Evolutionary conservation across 1,139 yeast genomes (phyloP).

Genomic region (Zygosaccharomyces pseudobailii): DNA sequence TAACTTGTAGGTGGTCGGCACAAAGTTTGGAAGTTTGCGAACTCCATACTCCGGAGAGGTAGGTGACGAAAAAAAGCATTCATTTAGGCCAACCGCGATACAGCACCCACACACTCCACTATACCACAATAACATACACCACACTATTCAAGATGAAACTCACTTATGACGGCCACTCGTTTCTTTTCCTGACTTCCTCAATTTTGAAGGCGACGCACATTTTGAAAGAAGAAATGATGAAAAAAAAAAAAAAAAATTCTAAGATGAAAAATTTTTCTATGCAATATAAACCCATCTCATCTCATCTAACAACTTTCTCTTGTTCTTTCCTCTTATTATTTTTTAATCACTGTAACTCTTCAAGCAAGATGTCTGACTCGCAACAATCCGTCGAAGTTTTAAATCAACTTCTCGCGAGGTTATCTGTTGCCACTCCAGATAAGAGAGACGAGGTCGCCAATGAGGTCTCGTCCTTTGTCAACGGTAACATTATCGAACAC

Average conservation of each 20-base stretch:
- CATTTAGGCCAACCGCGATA: too few relatives aligned
- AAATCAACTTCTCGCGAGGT: slow-evolving; percentile 87
- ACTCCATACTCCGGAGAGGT: too few relatives aligned
- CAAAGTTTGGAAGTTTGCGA: too few relatives aligned
- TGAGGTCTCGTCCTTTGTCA: slow-evolving; percentile 88
- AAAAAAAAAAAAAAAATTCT: slow-evolving; percentile 2
- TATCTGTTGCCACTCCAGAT: slow-evolving; percentile 81
- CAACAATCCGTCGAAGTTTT: slow-evolving; percentile 62
- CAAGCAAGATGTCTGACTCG: slow-evolving; percentile 39
- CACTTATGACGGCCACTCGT: slow-evolving; percentile 1
- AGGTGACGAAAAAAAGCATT: too few relatives aligned
- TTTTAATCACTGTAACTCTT: slow-evolving; percentile 4
- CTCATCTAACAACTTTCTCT: slow-evolving; percentile 7
- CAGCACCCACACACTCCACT: too few relatives aligned
- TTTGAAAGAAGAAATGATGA: slow-evolving; percentile 3
- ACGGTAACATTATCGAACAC: slow-evolving; percentile 97
- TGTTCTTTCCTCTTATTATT: background rate
- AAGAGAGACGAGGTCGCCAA: slow-evolving; percentile 83
- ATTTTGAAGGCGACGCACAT: background rate
- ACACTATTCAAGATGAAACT: background rate
- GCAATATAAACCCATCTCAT: slow-evolving; percentile 11
- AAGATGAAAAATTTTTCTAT: slow-evolving; percentile 4
- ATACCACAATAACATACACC: too few relatives aligned
- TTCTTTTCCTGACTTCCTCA: slow-evolving; percentile 1
- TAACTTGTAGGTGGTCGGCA: too few relatives aligned